Base-by-base conservation (phyloP, 2,329 filamentous ascomycete genomes). In the Beauveria rudraprayagi region DNA sequence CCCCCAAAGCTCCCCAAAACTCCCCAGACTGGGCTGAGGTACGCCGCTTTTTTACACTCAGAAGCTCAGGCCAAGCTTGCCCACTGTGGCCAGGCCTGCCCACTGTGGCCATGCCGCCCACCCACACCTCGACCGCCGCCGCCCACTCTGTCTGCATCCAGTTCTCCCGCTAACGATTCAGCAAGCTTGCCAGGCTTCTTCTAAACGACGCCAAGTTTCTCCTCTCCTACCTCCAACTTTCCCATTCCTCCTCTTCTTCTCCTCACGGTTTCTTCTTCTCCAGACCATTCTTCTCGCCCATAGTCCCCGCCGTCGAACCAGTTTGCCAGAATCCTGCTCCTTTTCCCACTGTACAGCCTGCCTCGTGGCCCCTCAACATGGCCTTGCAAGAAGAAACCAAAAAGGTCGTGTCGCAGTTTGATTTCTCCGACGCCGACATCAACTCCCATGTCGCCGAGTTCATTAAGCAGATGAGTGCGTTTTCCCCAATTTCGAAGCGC, bases 401-500 rank as follows among this genome's bases (percentile, higher is more conserved):
- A 81, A 85, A 84, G 70, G 85, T 97, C 70, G 89, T 90, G 69
- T 84, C 84, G 67, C 85, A 94, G 74, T 97, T 97, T 76, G 90
- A 96, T 60, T 93, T 92, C 76, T 80, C 85, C 63, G 82, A 91
- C 68, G 84, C 87, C 58, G 83, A 92, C 75, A 83, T 97, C 70
- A 91, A 91, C 73, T 84, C 82, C 69, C 90, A 86, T 66, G 92
- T 96, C 64, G 80, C 85, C 65, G 92, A 96, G 73, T 99, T 96
- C 71, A 83, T 97, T 66, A 80, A 81, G 63, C 87, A 97, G 78
- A 92, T 97, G 87, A 80, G 89, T 82, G 75, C 61, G 76, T 73
- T 54, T 43, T 17, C n/a, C 30, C 19, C 17, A 9, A 37, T 30
- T 22, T 41, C 22, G 4, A 5, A 9, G 11, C 40, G 14, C 11